phyloP scores from a whole-genome alignment of 202 grass and related monocot species.

The Dendrocalamus latiflorus region DNA sequence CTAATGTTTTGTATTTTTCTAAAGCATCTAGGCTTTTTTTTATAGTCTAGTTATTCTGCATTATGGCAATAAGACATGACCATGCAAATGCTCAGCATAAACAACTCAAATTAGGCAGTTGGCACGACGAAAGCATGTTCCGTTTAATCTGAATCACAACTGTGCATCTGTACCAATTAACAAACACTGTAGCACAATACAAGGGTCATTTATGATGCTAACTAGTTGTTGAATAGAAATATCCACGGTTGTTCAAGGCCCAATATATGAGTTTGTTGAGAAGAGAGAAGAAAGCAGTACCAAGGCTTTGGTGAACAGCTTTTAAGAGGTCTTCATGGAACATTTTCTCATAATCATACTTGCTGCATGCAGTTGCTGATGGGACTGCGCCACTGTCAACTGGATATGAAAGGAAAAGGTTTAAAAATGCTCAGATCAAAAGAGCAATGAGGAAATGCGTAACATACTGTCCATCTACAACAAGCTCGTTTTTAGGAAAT shows the following conservation, averaged over 20 bases:
- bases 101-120: too few species aligned
- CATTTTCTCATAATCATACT: too few species aligned
- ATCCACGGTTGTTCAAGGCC: neutral
- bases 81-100: neutral
- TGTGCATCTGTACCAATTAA: neutral
- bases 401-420: constrained; percentile 29
- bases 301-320: constrained; percentile 87
- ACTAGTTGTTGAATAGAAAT: neutral
- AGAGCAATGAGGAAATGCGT: neutral
- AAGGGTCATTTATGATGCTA: neutral
- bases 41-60: neutral
- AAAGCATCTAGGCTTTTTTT: neutral
- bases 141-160: neutral
- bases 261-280: neutral
- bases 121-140: neutral
- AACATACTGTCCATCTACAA: neutral
- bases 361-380: too few species aligned
- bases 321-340: too few species aligned
- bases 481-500: neutral
- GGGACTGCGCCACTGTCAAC: too few species aligned
- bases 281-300: constrained; percentile 34
- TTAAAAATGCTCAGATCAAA: constrained; percentile 10
- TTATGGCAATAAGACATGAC: neutral
- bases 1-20: neutral
- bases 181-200: neutral